Conservation (phyloP, 306 rosid species). For the Vigna radiata region DNA sequence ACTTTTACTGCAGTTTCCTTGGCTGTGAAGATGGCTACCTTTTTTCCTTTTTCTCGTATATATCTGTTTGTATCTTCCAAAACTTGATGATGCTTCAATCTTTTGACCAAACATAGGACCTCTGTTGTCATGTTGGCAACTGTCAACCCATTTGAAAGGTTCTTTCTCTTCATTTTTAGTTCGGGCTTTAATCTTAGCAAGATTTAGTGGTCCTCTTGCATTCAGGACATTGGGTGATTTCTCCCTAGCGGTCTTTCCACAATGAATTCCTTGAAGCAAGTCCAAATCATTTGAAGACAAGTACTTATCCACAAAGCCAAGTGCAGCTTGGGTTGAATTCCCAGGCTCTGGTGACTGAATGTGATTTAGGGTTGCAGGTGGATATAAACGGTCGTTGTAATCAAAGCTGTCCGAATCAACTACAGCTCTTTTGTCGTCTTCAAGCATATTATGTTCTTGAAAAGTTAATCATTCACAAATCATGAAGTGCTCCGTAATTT, state of each 20-base stretch:
- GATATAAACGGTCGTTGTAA: conserved; percentile 34
- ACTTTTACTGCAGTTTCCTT: conserved; percentile 32
- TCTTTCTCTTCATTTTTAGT: conserved; percentile 48
- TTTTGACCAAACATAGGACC: conserved; percentile 27
- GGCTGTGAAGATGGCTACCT: conserved; percentile 39
- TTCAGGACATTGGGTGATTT: conserved; percentile 53
- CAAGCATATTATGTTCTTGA: conserved; percentile 38
- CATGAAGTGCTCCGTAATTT: conserved; percentile 22
- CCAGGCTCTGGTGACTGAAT: conserved; percentile 51
- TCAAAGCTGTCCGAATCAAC: conserved; percentile 35
- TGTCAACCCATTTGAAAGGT: conserved; percentile 57
- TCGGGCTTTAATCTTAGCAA: conserved; percentile 53
- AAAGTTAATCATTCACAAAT: conserved; percentile 36
- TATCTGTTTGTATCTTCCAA: conserved; percentile 41
- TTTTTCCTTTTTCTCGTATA: conserved; percentile 48
- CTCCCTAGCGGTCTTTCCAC: conserved; percentile 45
- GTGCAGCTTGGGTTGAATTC: conserved; percentile 65
- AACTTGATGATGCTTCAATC: conserved; percentile 28
- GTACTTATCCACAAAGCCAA: conserved; percentile 66
- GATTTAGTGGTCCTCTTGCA: conserved; percentile 55
- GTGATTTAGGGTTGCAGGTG: conserved; percentile 44
- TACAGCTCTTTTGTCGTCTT: conserved; percentile 50
- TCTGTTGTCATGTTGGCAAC: conserved; percentile 39
- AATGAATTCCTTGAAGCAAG: conserved; percentile 45
- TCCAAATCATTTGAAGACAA: conserved; percentile 50